Base-by-base conservation (phyloP, 805 yeast genomes). In the Isabelozyma heimii region DNA sequence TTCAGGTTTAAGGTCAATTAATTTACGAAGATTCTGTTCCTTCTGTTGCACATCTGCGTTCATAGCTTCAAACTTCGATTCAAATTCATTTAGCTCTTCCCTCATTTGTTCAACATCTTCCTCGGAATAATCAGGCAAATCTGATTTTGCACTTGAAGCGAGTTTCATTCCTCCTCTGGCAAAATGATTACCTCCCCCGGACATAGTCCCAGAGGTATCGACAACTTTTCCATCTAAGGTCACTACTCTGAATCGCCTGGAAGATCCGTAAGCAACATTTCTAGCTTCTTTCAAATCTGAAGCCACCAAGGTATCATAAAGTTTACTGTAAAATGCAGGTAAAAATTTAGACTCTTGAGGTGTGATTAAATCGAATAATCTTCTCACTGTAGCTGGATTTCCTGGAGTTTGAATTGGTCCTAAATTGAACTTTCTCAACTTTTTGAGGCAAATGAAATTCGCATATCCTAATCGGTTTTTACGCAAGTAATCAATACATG, bases 201-300 rank as follows among this genome's bases (percentile, higher is more conserved):
- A 83, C 85, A 95, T 84, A 1, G 97, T 89, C 66, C 99, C 99
- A 2, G 96, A 87, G 13, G 85, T 83, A 59, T 91, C 97, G 48
- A 94, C 92, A 17, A 94, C 72, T 57, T 90, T 87, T 20, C 99
- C 99, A 64, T 89, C 96, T 8, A 91, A 65, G 0, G 98, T 91
- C 0, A 95, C 98, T 20, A 92, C 98, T 57, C 96, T 80, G 77
- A 82, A 88, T 58, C 98, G 75, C 56, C 75, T 82, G 3, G 76
- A 67, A 10, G 35, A n/a, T 1, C 96, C 94, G 70, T 86, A 92
- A 0, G 99, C 98, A 28, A 92, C 94, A 39, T 77, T 70, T 53
- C 89, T 87, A 1, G 99, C 99, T 59, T 87, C 90, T 30, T 77
- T 77, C 52, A 91, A 73, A 60, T 88, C 82, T 1, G 77, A 67